Evolutionary conservation across 1,284 basidiomycete genomes (phyloP).

Genomic region (Trichosporon faecale): DNA sequence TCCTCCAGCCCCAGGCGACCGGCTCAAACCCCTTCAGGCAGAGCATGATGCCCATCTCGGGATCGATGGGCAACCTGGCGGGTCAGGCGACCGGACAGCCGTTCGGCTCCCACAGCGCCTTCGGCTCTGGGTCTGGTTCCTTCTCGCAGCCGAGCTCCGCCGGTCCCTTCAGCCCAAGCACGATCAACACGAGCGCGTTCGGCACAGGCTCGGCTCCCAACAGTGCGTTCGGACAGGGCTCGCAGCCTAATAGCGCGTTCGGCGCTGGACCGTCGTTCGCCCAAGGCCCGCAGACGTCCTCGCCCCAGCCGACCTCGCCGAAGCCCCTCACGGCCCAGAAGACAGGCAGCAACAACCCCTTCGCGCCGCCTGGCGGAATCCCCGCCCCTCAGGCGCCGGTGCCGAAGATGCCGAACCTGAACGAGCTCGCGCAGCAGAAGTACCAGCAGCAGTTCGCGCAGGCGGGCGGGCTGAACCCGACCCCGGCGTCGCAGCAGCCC

Average conservation of each 20-base stretch:
- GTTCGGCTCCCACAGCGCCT: conserved; percentile 23
- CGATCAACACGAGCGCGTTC: background rate
- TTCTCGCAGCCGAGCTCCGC: conserved; percentile 12
- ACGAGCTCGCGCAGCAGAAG: conserved; percentile 67
- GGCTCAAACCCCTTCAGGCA: conserved; percentile 67
- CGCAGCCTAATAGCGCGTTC: background rate
- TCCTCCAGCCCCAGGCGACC: conserved; percentile 54
- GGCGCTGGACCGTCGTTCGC: too few species aligned
- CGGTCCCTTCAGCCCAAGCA: conserved; percentile 34
- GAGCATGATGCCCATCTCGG: conserved; percentile 32
- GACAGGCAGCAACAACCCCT: conserved; percentile 93
- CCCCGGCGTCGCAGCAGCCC: background rate
- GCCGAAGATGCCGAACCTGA: conserved; percentile 72
- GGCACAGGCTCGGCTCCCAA: background rate
- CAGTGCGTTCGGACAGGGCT: conserved; percentile 48
- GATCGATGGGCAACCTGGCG: background rate
- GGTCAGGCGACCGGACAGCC: background rate
- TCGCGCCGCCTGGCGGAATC: conserved; percentile 66
- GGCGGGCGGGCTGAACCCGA: conserved; percentile 18
- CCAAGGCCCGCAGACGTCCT: conserved; percentile 13
- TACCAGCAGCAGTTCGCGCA: conserved; percentile 23
- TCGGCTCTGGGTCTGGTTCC: background rate
- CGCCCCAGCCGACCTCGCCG: conserved; percentile 50
- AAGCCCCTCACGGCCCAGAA: conserved; percentile 73
- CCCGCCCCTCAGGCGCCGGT: conserved; percentile 57